These are phyloP conservation scores for Phytophthora parvispora DNA, from an alignment of 352 stramenopile species.

Conservation along the genomic window DNA sequence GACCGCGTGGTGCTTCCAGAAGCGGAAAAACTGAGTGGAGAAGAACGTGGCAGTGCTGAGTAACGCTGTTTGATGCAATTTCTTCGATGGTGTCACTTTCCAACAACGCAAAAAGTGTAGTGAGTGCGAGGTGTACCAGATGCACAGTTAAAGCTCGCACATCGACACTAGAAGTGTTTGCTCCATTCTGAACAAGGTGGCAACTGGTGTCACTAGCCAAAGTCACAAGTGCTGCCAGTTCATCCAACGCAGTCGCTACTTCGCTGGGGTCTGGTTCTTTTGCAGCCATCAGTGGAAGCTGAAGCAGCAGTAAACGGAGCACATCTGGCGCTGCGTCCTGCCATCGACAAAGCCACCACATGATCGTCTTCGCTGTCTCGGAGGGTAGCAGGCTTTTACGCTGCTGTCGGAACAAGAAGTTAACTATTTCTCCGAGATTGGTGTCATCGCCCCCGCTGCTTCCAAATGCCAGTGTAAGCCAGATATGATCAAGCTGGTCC, in stretches of 20 bases:
- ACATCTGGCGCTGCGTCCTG: constrained; percentile 61
- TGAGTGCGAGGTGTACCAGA: constrained; percentile 32
- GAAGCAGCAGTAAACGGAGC: constrained; percentile 27
- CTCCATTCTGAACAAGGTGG: constrained; percentile 24
- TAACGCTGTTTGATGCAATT: constrained; percentile 29
- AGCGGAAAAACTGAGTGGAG: constrained; percentile 57
- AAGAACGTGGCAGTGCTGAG: constrained; percentile 57
- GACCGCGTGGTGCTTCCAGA: constrained; percentile 30
- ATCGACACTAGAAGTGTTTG: constrained; percentile 10
- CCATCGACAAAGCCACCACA: constrained; percentile 81
- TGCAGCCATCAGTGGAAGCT: constrained; percentile 2
- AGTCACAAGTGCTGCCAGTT: constrained; percentile 32
- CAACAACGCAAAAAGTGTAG: constrained; percentile 28
- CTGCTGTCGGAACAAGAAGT: constrained; percentile 62
- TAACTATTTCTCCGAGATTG: constrained; percentile 14
- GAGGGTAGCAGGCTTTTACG: constrained; percentile 35
- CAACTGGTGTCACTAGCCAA: constrained; percentile 34
- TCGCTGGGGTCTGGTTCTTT: constrained; percentile 8
- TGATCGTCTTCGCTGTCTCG: constrained; percentile 57
- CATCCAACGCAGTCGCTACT: constrained; percentile 13
- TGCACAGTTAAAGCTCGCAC: constrained; percentile 30
- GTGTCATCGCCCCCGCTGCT: constrained; percentile 10
- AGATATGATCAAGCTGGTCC: constrained; percentile 73
- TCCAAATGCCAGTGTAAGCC: constrained; percentile 67
- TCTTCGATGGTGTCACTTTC: constrained; percentile 16